Percentiles rank a stretch among this genome's conserved stretches.
These are phyloP conservation scores for Leishmania martiniquensis DNA, from an alignment of 208 protist species.

Conservation along the genomic window DNA sequence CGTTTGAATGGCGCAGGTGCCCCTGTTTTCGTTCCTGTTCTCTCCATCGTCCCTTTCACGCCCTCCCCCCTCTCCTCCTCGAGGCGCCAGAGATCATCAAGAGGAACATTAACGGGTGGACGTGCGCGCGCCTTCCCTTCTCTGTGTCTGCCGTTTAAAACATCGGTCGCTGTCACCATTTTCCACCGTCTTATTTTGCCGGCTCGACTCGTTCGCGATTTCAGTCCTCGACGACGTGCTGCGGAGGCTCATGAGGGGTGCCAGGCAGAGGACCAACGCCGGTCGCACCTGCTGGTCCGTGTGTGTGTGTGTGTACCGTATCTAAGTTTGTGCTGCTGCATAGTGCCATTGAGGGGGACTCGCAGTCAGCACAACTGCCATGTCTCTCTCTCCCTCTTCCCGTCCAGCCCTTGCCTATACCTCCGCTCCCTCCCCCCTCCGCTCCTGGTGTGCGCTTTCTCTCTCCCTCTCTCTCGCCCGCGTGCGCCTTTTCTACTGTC, in stretches of 20 bases:
- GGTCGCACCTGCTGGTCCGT: conserved; percentile 23
- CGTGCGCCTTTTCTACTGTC: not conserved
- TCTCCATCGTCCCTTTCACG: not conserved
- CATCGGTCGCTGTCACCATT: not conserved
- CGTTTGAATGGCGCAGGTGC: not conserved
- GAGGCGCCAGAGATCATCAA: not conserved
- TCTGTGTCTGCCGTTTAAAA: not conserved
- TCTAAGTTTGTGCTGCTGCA: not conserved
- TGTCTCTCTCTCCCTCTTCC: conserved; percentile 3
- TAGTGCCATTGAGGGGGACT: not conserved
- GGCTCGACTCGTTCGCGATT: not conserved
- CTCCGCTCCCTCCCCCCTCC: not conserved
- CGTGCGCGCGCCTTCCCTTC: not conserved
- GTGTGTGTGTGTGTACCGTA: conserved; percentile 1
- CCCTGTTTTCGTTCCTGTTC: not conserved
- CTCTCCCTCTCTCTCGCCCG: not conserved
- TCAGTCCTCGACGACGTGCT: not conserved
- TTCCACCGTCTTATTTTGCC: not conserved
- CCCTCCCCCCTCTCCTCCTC: not conserved
- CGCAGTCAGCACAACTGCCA: not conserved
- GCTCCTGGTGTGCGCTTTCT: not conserved
- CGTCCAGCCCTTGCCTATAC: not conserved
- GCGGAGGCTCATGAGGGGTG: not conserved
- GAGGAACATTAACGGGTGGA: not conserved
- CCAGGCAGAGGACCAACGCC: not conserved